Base-by-base conservation (phyloP, 306 rosid genomes). In the Rubus idaeus region DNA sequence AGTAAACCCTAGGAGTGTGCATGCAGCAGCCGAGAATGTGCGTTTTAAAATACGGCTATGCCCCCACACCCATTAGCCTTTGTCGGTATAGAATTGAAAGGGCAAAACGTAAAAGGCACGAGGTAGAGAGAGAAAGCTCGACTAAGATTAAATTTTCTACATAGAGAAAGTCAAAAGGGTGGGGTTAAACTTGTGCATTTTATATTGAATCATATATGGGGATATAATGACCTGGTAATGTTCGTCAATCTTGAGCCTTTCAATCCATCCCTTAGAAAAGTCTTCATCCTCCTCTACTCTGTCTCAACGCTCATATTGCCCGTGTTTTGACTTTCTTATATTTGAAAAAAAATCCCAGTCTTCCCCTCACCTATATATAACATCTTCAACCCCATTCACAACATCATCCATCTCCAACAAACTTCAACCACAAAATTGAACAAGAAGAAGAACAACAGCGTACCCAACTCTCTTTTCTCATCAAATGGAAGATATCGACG, bases 401-500 rank as follows among this genome's bases (percentile, higher is more conserved):
- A 18, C 82, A 37, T 40, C 39, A 68, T 58, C 45, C 75, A 18
- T 3, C 65, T 72, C 51, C 61, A 40, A 40, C 70, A n/a, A 64
- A 64, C 69, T 41, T 39, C 10, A 64, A 39, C 47, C 69, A 40
- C 39, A 44, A 16, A 2, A 16, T 65, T 65, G 3, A 40, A 10
- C 49, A 35, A 62, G 8, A 64, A 14, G 30, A 12, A 21, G 35
- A 58, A 16, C 67, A 23, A 23, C 35, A 58, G 4, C 26, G 26
- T 23, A 23, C 5, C 68, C 12, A 42, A 42, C 50, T 66, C 51
- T 9, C 51, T n/a, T 67, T 2, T n/a, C 16, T 67, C 51, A 30
- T 26, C 60, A 75, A 45, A 91, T 88, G 93, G 88, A 83, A 2
- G 91, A 89, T 16, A 85, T 90, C 35, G 98, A 92, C 1, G 86